These are phyloP conservation scores for Vigna hirtella DNA, from an alignment of 306 rosid species.

Conservation along the genomic window DNA sequence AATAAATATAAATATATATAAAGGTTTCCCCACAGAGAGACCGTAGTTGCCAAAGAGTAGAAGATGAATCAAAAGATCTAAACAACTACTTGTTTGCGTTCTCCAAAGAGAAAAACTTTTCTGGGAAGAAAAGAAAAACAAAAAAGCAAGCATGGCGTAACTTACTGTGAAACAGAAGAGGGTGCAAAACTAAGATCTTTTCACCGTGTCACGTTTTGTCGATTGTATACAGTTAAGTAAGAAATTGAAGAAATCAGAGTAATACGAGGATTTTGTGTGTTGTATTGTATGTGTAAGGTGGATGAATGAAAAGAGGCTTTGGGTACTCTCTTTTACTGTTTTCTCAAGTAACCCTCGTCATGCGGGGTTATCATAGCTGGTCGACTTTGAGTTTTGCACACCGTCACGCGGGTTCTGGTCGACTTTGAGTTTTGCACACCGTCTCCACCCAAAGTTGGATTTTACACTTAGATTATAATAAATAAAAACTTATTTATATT, in stretches of 20 bases:
- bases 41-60: not conserved
- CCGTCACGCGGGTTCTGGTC: not conserved
- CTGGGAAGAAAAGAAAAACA: not conserved
- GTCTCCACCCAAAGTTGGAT: not conserved
- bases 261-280: not conserved
- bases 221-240: not conserved
- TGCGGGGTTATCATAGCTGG: not conserved
- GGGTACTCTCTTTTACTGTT: not conserved
- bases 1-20: too few relatives aligned
- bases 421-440: not conserved
- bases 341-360: not conserved
- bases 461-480: not conserved
- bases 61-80: not conserved
- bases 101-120: not conserved
- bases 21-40: not conserved
- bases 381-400: not conserved
- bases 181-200: not conserved
- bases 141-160: not conserved
- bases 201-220: slow-evolving; percentile 10
- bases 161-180: slow-evolving; percentile 37
- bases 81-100: not conserved
- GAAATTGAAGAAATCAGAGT: slow-evolving; percentile 14
- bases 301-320: not conserved
- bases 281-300: not conserved
- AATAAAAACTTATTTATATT: too few relatives aligned